Conservation (phyloP, 2,329 filamentous ascomycete genomes). For the Apiospora arundinis region DNA sequence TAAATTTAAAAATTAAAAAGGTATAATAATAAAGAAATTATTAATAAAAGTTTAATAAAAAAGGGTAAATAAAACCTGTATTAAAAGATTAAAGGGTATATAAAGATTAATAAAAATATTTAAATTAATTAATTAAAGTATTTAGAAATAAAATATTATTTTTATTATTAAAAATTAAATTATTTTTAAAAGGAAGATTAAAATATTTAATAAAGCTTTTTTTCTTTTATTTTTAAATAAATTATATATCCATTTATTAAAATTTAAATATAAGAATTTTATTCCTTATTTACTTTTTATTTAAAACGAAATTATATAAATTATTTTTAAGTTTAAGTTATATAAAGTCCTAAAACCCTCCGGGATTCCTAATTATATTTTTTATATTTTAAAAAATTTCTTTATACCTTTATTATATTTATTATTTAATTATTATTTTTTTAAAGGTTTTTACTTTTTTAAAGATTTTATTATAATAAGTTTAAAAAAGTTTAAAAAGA, state of each 20-base stretch:
- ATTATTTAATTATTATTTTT: background rate
- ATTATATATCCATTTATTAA: background rate
- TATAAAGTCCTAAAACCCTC: background rate
- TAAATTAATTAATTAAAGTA: background rate
- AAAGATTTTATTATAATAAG: too few species aligned
- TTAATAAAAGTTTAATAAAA: background rate
- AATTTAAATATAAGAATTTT: background rate
- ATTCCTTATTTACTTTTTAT: background rate
- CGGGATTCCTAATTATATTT: background rate
- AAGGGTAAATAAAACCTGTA: background rate
- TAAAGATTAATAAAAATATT: background rate
- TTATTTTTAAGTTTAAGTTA: background rate
- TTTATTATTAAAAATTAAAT: background rate
- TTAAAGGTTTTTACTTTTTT: too few species aligned
- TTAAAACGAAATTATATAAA: background rate
- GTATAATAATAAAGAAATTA: background rate
- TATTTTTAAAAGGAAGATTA: background rate
- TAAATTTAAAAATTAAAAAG: background rate
- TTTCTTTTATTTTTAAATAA: background rate
- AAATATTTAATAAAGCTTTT: background rate
- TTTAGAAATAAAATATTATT: background rate
- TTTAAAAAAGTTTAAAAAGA: too few species aligned
- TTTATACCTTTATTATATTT: background rate
- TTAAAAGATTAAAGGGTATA: background rate
- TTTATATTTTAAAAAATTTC: background rate